Conservation (phyloP, 495 filamentous ascomycete genomes). For the Penicillium salamii region DNA sequence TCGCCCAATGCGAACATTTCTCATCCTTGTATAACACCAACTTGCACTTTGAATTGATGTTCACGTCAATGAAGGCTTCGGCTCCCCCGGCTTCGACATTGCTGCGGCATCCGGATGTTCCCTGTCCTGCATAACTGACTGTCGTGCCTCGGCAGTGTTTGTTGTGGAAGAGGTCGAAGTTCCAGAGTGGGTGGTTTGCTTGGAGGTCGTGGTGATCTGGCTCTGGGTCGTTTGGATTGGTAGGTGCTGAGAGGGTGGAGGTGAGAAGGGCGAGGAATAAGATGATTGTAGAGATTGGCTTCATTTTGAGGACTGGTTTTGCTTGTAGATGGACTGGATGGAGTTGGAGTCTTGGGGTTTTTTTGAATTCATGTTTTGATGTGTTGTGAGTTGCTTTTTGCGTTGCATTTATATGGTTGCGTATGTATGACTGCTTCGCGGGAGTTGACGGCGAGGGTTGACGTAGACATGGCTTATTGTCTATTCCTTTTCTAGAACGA, state of each 20-base stretch:
- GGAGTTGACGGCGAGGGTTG: neutral
- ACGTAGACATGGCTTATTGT: neutral
- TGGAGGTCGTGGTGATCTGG: neutral
- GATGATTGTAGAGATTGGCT: neutral
- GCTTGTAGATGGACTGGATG: no score
- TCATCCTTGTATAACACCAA: constrained; percentile 14
- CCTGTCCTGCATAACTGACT: constrained; percentile 4
- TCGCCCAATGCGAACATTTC: constrained; percentile 5
- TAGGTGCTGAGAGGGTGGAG: neutral
- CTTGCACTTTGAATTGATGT: constrained; percentile 10
- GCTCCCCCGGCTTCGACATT: constrained; percentile 5
- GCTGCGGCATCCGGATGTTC: constrained; percentile 5
- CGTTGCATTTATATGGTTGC: neutral
- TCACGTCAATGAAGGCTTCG: neutral
- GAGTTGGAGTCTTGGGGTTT: neutral
- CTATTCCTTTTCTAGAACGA: no score
- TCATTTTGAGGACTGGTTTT: neutral
- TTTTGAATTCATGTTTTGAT: no score
- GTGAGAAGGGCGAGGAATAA: neutral
- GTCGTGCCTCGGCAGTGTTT: constrained; percentile 1
- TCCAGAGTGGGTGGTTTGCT: constrained; percentile 3
- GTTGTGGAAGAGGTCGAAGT: constrained; percentile 12
- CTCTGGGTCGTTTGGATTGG: neutral
- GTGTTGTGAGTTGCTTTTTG: no score
- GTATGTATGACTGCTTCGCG: neutral